phyloP scores from a whole-genome alignment of 371 early-diverging fungal genomes.

The Mortierella sp. region DNA sequence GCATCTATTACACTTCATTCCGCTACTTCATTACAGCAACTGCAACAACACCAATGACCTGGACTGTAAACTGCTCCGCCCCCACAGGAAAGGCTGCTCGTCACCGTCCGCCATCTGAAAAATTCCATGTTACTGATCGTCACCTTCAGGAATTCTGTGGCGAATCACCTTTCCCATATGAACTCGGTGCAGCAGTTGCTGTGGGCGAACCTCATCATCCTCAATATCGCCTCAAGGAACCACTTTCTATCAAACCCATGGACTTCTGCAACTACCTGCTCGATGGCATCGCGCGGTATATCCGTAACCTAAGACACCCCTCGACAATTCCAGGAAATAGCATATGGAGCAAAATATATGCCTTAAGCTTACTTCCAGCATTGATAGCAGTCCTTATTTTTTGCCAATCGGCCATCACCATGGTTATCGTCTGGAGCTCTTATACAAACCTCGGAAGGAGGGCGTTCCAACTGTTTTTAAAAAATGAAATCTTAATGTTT shows the following conservation, averaged over 20 bases:
- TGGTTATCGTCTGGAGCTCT: conserved; percentile 19
- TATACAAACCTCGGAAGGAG: conserved; percentile 29
- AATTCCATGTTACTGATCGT: conserved; percentile 7
- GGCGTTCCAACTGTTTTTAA: conserved; percentile 26
- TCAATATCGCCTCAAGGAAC: conserved; percentile 19
- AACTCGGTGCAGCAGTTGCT: neutral
- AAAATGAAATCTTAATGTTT: conserved; percentile 35
- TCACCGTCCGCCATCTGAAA: conserved; percentile 8
- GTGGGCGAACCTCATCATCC: neutral
- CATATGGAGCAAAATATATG: conserved; percentile 22
- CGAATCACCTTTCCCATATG: neutral
- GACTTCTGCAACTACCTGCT: conserved; percentile 26
- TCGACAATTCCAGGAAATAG: conserved; percentile 31
- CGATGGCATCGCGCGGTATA: conserved; percentile 10
- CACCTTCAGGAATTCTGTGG: conserved; percentile 30
- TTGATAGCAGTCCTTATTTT: conserved; percentile 27
- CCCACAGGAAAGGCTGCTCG: neutral
- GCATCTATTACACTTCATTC: neutral
- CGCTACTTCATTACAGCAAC: neutral
- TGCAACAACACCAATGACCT: conserved; percentile 14
- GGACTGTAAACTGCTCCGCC: conserved; percentile 16
- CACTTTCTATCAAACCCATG: conserved; percentile 17
- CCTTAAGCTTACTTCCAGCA: conserved; percentile 25
- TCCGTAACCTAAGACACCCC: conserved; percentile 23
- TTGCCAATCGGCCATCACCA: conserved; percentile 23